Conservation (phyloP, 2,329 filamentous ascomycete genomes). For the Coniosporium tulheliwenetii region DNA sequence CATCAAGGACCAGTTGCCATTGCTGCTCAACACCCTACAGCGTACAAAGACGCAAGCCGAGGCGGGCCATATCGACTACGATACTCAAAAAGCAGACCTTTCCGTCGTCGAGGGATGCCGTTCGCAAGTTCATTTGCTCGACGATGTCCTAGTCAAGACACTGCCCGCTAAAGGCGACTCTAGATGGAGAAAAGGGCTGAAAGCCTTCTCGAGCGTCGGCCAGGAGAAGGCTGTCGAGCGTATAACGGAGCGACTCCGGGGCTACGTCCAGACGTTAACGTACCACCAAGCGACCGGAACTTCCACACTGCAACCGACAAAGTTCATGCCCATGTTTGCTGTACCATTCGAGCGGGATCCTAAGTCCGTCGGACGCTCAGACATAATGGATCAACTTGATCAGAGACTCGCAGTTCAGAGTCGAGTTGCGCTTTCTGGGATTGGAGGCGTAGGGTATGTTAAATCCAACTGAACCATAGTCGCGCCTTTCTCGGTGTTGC, state of each 20-base stretch:
- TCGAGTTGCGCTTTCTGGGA: not conserved
- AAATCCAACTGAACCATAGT: no score
- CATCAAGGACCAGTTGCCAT: constrained; percentile 1
- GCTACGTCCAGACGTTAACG: not conserved
- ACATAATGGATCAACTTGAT: not conserved
- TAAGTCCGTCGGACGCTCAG: not conserved
- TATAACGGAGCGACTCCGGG: not conserved
- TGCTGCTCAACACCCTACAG: constrained; percentile 2
- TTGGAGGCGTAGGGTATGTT: not conserved
- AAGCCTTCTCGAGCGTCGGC: not conserved
- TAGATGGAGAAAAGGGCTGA: not conserved
- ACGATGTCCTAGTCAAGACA: not conserved
- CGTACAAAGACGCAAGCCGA: constrained; percentile 1
- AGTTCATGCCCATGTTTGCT: not conserved
- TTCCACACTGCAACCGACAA: not conserved
- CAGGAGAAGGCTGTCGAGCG: not conserved
- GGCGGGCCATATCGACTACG: not conserved
- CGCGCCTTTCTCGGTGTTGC: no score
- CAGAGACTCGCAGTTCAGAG: not conserved
- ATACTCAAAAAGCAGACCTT: constrained; percentile 1
- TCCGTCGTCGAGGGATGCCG: constrained; percentile 3
- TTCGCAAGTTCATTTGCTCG: not conserved
- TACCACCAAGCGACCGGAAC: constrained; percentile 1
- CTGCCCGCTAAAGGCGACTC: not conserved
- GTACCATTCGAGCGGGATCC: not conserved